These are phyloP conservation scores for Oryza australiensis DNA, from an alignment of 176 grass and related monocot species.

Conservation along the genomic window DNA sequence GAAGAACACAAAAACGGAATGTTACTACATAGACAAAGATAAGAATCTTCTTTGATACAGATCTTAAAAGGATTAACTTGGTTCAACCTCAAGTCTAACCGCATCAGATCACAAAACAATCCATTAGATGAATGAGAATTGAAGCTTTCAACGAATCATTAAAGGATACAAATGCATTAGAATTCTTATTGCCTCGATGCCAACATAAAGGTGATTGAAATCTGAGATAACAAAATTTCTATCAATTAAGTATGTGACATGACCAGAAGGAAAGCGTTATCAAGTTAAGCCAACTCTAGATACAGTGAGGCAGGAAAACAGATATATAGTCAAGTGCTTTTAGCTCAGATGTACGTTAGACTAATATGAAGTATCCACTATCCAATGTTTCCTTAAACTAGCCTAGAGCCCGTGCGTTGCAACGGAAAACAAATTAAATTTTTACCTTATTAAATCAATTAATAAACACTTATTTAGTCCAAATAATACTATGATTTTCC, in stretches of 20 bases:
- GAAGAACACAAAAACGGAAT: not conserved
- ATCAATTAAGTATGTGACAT: not conserved
- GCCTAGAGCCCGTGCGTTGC: no score
- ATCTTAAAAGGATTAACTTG: not conserved
- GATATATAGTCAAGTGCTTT: not conserved
- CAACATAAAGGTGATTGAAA: not conserved
- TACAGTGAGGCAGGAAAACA: not conserved
- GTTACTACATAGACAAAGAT: not conserved
- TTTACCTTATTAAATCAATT: no score
- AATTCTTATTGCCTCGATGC: not conserved
- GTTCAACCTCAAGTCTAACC: not conserved
- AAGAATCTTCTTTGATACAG: not conserved
- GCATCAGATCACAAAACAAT: conserved; percentile 15
- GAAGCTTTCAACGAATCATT: not conserved
- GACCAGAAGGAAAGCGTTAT: not conserved
- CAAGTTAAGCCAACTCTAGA: conserved; percentile 10
- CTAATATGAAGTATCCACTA: not conserved
- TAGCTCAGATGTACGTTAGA: not conserved
- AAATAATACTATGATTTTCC: no score
- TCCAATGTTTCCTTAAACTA: not conserved
- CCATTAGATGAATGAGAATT: not conserved
- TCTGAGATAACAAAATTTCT: not conserved
- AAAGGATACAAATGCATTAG: not conserved
- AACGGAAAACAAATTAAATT: no score
- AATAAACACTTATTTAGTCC: no score